Conservation (phyloP, 352 stramenopile genomes). For the Globisporangium viniferum region DNA sequence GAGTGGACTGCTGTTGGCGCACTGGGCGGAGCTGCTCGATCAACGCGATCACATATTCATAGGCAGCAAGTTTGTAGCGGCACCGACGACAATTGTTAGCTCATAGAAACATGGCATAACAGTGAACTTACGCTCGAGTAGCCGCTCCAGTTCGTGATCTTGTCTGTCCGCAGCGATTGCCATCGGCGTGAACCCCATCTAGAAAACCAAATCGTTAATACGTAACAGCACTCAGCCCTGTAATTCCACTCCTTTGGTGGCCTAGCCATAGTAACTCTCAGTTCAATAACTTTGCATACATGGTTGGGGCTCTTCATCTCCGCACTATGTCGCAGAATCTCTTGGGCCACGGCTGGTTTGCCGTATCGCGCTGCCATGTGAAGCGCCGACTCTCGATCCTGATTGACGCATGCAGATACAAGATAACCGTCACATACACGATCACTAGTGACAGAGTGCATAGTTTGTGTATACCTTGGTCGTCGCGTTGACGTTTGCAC, state of each 20-base stretch:
- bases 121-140: constrained; percentile 39
- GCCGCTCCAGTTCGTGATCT: constrained; percentile 28
- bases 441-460: too few relatives aligned
- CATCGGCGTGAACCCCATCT: constrained; percentile 40
- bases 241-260: not conserved
- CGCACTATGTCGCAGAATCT: constrained; percentile 35
- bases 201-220: not conserved
- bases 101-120: not conserved
- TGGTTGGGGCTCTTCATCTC: constrained; percentile 32
- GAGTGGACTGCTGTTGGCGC: constrained; percentile 24
- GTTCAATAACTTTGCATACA: constrained; percentile 13
- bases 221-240: not conserved
- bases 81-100: too few relatives aligned
- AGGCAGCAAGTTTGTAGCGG: too few relatives aligned
- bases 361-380: constrained; percentile 49
- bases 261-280: too few relatives aligned
- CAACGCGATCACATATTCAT: too few relatives aligned
- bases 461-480: constrained; percentile 21
- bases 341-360: constrained; percentile 27
- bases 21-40: constrained; percentile 25
- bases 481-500: constrained; percentile 33
- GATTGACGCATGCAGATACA: not conserved
- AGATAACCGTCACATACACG: too few relatives aligned
- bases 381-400: constrained; percentile 37
- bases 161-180: constrained; percentile 42